Percentiles rank a stretch among this genome's conserved stretches.
Conservation (phyloP, 352 stramenopile genomes). For the Blastocystis sp. region DNA sequence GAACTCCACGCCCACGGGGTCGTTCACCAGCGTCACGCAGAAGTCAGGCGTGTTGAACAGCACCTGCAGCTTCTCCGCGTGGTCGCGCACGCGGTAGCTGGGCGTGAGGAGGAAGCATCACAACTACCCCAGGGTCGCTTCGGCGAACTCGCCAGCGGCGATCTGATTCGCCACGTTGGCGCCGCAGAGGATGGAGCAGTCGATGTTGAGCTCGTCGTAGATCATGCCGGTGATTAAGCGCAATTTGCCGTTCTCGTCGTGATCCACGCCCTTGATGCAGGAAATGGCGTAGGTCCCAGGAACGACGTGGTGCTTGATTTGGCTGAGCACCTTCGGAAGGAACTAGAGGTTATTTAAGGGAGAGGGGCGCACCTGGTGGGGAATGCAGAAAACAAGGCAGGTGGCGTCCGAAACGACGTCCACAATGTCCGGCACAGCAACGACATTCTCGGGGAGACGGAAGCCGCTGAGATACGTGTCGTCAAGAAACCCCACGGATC, state of each 20-base stretch:
- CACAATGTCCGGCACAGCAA: constrained; percentile 85
- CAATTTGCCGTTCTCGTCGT: constrained; percentile 72
- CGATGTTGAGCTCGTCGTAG: constrained; percentile 79
- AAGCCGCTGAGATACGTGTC: constrained; percentile 80
- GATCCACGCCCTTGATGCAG: constrained; percentile 83
- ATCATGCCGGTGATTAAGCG: constrained; percentile 85
- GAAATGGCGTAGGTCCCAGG: constrained; percentile 80
- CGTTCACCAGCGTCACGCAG: constrained; percentile 85
- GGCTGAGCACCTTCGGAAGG: constrained; percentile 20
- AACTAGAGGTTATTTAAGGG: constrained; percentile 80
- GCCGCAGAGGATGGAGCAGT: constrained; percentile 89
- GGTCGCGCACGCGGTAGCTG: constrained; percentile 62
- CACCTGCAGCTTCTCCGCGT: constrained; percentile 62
- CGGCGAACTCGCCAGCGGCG: constrained; percentile 87
- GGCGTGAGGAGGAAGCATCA: constrained; percentile 71
- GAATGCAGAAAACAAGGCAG: constrained; percentile 91
- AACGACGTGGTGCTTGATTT: constrained; percentile 77
- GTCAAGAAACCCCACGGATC: not conserved
- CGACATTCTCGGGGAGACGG: constrained; percentile 86
- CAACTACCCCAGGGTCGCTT: constrained; percentile 88
- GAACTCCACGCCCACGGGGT: constrained; percentile 88
- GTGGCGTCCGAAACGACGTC: constrained; percentile 83
- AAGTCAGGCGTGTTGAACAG: constrained; percentile 83
- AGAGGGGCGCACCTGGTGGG: constrained; percentile 88
- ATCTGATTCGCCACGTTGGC: constrained; percentile 94